Evolutionary conservation across 2,329 filamentous ascomycete species (phyloP), one percentile per base, ranked within the genome.

Genomic region (Hypoxylon sp.): DNA sequence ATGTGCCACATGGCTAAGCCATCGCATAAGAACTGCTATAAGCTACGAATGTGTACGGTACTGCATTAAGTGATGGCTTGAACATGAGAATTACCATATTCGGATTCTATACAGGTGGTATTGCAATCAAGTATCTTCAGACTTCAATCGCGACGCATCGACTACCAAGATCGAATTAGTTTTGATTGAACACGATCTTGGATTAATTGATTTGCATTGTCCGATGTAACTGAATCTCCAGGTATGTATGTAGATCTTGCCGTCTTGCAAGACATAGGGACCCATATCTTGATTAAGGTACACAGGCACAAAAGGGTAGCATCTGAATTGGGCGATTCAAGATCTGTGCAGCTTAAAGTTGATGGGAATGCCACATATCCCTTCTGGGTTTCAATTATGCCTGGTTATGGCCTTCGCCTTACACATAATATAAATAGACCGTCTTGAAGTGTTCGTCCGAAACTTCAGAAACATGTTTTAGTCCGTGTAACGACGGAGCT

Each of bases 1-100:
- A 68, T 67, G 62, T 67, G 63, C 61, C 35, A 63, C 53, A 46
- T 55, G 42, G 46, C 67, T 62, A 48, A 67, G 59, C 53, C 50
- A 51, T 61, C 19, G 35, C 29, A 31, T 46, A 17, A 42, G 11
- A 26, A 42, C 17, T 44, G 8, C 10, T 22, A 44, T 17, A 11
- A 44, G 17, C 3, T 44, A 44, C 9, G 39, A 42, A 39, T 33
- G 6, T 47, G 55, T 19, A n/a, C n/a, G n/a, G n/a, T n/a, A 14
- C 22, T 37, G 46, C 39, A 24, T 58, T 14, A 31, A 22, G 14
- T 33, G 51, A 8, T 58, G 37, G 5, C 13, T 37, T 58, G 19
- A 39, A 39, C 19, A 39, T 39, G 37, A 9, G 54, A 47, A 37
- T 47, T 19, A 44, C 9, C 9, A 44, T 22, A 33, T 35, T 63